Conservation (phyloP, 75 land plant genomes). For the Adiantum capillusveneris region DNA sequence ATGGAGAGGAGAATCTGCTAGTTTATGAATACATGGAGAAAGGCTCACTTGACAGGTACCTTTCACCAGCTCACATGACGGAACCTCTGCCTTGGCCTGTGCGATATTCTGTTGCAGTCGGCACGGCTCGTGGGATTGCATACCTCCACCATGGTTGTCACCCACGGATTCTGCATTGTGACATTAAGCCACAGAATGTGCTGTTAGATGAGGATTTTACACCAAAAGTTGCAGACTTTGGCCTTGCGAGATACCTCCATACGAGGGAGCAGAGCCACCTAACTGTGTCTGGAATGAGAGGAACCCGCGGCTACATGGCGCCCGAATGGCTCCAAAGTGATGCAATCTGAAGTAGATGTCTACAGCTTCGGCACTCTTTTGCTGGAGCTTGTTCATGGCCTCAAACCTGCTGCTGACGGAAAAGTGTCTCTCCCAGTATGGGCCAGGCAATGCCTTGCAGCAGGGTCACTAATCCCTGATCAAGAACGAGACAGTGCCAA, state of each 20-base stretch:
- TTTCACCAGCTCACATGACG: background rate
- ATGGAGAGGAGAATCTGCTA: conserved; percentile 19
- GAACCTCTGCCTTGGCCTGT: background rate
- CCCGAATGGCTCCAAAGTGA: conserved; percentile 3
- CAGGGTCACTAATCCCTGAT: background rate
- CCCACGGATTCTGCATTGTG: too few relatives aligned
- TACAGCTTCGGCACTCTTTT: conserved; percentile 17
- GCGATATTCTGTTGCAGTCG: too few relatives aligned
- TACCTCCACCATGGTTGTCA: too few relatives aligned
- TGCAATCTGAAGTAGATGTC: conserved; percentile 9
- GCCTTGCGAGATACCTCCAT: background rate
- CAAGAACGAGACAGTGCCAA: background rate
- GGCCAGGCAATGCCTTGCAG: background rate
- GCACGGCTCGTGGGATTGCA: too few relatives aligned
- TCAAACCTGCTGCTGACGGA: background rate
- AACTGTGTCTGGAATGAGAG: background rate
- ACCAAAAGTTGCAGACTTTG: too few relatives aligned
- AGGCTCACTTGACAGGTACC: conserved; percentile 6
- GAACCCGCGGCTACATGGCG: conserved; percentile 10
- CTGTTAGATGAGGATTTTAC: too few relatives aligned
- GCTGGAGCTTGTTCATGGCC: conserved; percentile 15
- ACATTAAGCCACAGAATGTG: too few relatives aligned
- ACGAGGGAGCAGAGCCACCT: background rate
- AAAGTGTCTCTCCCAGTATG: background rate
- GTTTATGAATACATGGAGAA: too few relatives aligned